A percentile compares a stretch with the other conserved stretches of the same genome.
phyloP scores from a whole-genome alignment of 768 basidiomycete species.

The Candolleomyces eurysporus region DNA sequence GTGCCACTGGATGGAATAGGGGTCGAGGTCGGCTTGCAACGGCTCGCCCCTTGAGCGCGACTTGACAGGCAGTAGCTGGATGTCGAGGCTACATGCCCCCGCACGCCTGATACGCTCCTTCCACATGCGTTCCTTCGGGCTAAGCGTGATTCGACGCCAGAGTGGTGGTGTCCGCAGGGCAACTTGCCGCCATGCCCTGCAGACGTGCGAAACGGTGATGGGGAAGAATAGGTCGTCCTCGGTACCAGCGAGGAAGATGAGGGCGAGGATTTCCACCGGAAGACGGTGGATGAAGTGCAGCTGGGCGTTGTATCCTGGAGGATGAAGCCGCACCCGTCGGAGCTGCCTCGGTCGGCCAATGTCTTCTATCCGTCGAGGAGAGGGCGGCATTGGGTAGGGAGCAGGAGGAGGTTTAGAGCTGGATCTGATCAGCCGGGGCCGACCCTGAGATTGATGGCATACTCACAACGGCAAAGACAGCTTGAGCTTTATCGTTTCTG shows the following conservation, averaged over 20 bases:
- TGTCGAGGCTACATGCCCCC: slow-evolving; percentile 58
- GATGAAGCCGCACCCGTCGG: slow-evolving; percentile 24
- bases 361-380: slow-evolving; percentile 14
- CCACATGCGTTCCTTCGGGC: slow-evolving; percentile 56
- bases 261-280: slow-evolving; percentile 61
- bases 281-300: slow-evolving; percentile 55
- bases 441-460: not conserved
- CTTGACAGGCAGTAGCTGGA: slow-evolving; percentile 42
- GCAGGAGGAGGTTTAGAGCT: slow-evolving; percentile 14
- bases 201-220: slow-evolving; percentile 66
- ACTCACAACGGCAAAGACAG: slow-evolving; percentile 10
- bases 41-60: slow-evolving; percentile 22
- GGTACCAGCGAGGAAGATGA: slow-evolving; percentile 62
- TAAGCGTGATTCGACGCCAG: slow-evolving; percentile 61
- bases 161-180: slow-evolving; percentile 58
- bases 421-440: not conserved
- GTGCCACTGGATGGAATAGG: slow-evolving; percentile 53
- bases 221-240: slow-evolving; percentile 57
- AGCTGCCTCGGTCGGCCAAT: slow-evolving; percentile 39
- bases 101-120: slow-evolving; percentile 59
- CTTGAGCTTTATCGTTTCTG: slow-evolving; percentile 42
- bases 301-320: slow-evolving; percentile 13
- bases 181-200: slow-evolving; percentile 59
- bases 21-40: slow-evolving; percentile 34
- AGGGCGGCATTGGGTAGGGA: slow-evolving; percentile 11